Percentiles rank a stretch among this genome's conserved stretches.
Evolutionary conservation across 345 rosid genomes (phyloP).

Genomic region (Brassica rapa): DNA sequence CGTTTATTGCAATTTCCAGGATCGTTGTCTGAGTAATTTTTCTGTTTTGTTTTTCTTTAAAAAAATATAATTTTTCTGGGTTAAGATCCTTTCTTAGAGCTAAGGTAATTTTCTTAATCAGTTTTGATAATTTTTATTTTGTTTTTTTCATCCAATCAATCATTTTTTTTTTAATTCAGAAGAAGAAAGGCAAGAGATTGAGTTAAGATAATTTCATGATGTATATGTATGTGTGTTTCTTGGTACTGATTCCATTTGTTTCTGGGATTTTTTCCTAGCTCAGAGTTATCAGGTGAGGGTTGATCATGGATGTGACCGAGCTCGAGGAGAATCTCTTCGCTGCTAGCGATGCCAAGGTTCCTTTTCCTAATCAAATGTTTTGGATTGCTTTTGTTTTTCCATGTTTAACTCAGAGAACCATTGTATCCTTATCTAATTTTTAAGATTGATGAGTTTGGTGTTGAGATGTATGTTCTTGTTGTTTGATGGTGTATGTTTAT

Average conservation of each 20-base stretch:
- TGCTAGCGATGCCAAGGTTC: constrained; percentile 95
- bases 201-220: not conserved
- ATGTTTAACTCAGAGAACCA: not conserved
- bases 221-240: not conserved
- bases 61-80: constrained; percentile 22
- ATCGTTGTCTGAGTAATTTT: constrained; percentile 24
- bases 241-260: constrained; percentile 13
- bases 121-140: not conserved
- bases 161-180: not conserved
- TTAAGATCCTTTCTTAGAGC: constrained; percentile 47
- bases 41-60: not conserved
- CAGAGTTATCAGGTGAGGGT: constrained; percentile 39
- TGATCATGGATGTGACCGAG: constrained; percentile 75
- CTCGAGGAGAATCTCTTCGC: constrained; percentile 93
- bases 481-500: constrained; percentile 16
- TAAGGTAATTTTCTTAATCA: constrained; percentile 46
- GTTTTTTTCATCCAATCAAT: not conserved
- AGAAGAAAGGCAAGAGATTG: constrained; percentile 10
- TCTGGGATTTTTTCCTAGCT: not conserved
- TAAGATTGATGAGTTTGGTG: not conserved
- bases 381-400: not conserved
- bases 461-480: constrained; percentile 6
- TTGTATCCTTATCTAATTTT: not conserved
- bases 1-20: constrained; percentile 28
- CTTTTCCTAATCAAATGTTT: not conserved